phyloP scores from a whole-genome alignment of 1,284 basidiomycete genomes.

The Inonotus hispidus region DNA sequence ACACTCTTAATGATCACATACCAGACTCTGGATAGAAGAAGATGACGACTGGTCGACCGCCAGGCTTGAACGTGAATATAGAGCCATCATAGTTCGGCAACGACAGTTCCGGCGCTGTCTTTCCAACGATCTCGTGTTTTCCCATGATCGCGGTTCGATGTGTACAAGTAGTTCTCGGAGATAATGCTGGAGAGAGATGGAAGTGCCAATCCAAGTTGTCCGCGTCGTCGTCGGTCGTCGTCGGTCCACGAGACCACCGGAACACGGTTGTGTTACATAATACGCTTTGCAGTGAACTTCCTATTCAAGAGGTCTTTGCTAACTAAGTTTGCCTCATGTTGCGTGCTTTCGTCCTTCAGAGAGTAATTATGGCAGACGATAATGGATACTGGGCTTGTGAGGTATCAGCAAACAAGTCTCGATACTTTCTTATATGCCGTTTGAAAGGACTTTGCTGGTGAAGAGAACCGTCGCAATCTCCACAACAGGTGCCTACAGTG shows the following conservation, averaged over 20 bases:
- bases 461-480: neutral
- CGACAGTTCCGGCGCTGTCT: constrained; percentile 46
- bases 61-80: constrained; percentile 44
- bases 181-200: too few relatives aligned
- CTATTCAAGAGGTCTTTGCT: neutral
- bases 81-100: constrained; percentile 46
- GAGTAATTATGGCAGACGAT: neutral
- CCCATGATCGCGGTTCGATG: neutral
- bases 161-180: neutral
- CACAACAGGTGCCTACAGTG: neutral
- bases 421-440: neutral
- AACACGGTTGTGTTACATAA: neutral
- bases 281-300: neutral
- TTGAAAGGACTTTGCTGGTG: neutral
- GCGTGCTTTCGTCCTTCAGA: neutral
- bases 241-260: neutral
- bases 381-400: neutral
- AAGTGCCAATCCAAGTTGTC: too few relatives aligned
- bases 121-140: constrained; percentile 38
- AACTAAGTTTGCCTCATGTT: neutral
- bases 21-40: constrained; percentile 74
- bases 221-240: too few relatives aligned
- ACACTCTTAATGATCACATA: too few relatives aligned
- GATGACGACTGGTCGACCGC: constrained; percentile 50
- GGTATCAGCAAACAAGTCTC: neutral